Base-by-base conservation (phyloP, 139 green algal species). In the Nannochloris sp. region DNA sequence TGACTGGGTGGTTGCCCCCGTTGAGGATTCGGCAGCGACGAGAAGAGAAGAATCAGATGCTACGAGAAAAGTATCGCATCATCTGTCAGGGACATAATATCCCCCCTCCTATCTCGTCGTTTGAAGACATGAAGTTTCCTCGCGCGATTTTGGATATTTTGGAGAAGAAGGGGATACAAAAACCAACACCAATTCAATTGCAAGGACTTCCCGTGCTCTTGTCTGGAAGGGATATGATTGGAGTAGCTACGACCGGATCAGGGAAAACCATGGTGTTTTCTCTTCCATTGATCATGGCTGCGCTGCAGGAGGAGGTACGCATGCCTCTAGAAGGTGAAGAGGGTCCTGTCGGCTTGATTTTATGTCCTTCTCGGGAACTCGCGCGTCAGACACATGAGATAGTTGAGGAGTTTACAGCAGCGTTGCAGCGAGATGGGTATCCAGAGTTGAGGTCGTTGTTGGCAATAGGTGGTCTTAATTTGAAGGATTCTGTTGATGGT, bases 191-290 rank as follows among this genome's bases (percentile, higher is more conserved):
- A 56, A 97, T 97, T 69, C 93, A 98, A 76, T 91, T 96, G 64
- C 84, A 92, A 78, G 94, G 89, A 43, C 70, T 98, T 53, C 93
- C 94, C 6, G 81, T 88, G 50, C 83, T 94, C 18, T 75, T 99
- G 25, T 83, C 87, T 12, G 94, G 94, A 2, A 67, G 94, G 0
- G 94, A 99, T 85, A 97, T 98, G 81, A 98, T 99, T 54, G 94
- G 94, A 48, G 95, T 99, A 61, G 90, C 90, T 1, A 97, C 92
- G 82, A 99, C 94, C 4, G 94, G 94, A 0, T 88, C 73, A 23
- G 91, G 94, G 57, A 99, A 99, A 75, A 97, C 93, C 19, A 77
- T 97, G 8, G 88, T 92, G 21, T 99, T 98, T 63, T 55, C 78
- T 11, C 69, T 99, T 55, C 93, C 93, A 15, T 81, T 96, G 80